Conservation (phyloP, 257 asterid species). For the Gentiana dahurica region DNA sequence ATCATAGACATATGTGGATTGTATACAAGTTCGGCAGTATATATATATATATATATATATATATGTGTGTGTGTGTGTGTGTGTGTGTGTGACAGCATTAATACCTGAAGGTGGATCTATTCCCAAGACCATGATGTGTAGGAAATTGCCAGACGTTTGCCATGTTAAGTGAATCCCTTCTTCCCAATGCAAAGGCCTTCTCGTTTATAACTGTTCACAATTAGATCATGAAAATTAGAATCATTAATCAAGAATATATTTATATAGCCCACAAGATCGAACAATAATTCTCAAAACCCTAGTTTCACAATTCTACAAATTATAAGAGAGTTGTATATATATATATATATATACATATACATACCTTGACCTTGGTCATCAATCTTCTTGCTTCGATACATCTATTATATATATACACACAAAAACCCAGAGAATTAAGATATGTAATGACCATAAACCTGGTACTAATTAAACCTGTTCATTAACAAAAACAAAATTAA, state of each 20-base stretch:
- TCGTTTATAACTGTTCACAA: slow-evolving; percentile 18
- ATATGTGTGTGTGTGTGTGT: too few relatives aligned
- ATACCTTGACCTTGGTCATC: slow-evolving; percentile 29
- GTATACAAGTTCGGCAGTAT: too few relatives aligned
- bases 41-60: too few relatives aligned
- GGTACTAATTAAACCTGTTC: neutral
- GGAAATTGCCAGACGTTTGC: slow-evolving; percentile 16
- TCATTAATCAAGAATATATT: neutral
- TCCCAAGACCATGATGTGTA: slow-evolving; percentile 13
- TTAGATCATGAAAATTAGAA: neutral
- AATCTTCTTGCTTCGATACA: slow-evolving; percentile 30
- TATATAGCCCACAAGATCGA: neutral
- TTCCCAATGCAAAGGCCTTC: slow-evolving; percentile 7
- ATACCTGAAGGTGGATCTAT: slow-evolving; percentile 18
- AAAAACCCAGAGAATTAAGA: neutral
- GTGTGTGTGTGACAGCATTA: neutral
- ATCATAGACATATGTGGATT: too few relatives aligned
- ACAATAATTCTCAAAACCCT: slow-evolving; percentile 5
- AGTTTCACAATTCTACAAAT: neutral
- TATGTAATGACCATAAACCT: neutral
- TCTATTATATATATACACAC: slow-evolving; percentile 11
- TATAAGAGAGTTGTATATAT: neutral
- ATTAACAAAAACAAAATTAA: neutral
- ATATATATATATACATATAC: neutral
- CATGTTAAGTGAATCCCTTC: slow-evolving; percentile 6